A percentile compares a stretch with the other conserved stretches of the same genome.
Evolutionary conservation across 495 filamentous ascomycete species (phyloP).

Genomic region (Poronia punctata): DNA sequence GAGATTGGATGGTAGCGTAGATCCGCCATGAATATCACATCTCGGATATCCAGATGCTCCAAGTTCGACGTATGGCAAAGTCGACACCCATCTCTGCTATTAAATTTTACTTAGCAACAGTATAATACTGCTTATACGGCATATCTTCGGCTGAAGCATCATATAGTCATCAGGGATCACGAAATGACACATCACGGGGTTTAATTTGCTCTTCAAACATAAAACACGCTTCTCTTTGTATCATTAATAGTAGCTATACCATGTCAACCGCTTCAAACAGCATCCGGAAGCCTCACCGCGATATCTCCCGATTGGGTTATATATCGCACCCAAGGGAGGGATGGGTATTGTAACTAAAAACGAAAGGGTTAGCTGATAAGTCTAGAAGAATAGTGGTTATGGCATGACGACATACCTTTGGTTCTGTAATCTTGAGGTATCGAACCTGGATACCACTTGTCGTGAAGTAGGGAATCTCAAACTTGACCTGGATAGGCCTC

Average conservation of each 20-base stretch:
- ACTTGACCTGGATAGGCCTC: constrained; percentile 96
- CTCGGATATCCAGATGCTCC: no score
- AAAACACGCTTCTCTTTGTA: no score
- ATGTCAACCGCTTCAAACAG: constrained; percentile 44
- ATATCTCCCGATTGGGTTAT: constrained; percentile 97
- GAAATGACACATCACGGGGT: no score
- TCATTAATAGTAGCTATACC: constrained; percentile 6
- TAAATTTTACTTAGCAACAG: no score
- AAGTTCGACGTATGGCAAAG: no score
- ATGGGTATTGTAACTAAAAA: constrained; percentile 84
- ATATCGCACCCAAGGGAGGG: constrained; percentile 97
- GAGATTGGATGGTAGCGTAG: no score
- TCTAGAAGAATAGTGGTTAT: not conserved
- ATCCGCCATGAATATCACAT: no score
- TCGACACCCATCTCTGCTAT: no score
- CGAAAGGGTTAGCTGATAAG: constrained; percentile 4
- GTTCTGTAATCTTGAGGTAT: constrained; percentile 98
- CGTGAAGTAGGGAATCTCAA: constrained; percentile 99
- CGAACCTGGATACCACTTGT: constrained; percentile 97
- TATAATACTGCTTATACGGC: no score
- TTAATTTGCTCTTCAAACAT: constrained; percentile 13
- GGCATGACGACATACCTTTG: constrained; percentile 64
- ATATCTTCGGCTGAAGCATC: no score
- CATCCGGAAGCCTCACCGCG: constrained; percentile 84
- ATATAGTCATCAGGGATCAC: no score